Percentiles rank a stretch among this genome's conserved stretches.
phyloP scores from a whole-genome alignment of 176 grass and related monocot genomes.

The Ampelocalamus luodianensis region DNA sequence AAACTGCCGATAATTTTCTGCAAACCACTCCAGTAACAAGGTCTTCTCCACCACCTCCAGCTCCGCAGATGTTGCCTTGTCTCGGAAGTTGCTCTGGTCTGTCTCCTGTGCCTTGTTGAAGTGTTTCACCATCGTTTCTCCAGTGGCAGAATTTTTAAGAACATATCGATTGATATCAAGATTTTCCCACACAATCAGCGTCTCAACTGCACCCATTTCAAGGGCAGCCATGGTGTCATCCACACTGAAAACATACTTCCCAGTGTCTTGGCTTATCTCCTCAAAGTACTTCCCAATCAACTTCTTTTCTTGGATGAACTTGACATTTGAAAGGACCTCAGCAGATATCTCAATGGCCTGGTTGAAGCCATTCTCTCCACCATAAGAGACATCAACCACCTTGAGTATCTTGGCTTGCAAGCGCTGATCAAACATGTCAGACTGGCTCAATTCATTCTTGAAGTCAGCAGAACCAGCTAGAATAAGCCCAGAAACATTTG shows the following conservation, averaged over 20 bases:
- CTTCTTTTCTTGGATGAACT: conserved; percentile 54
- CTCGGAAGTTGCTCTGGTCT: conserved; percentile 24
- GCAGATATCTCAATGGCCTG: conserved; percentile 54
- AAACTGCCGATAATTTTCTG: conserved; percentile 33
- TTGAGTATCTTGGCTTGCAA: conserved; percentile 47
- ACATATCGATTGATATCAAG: conserved; percentile 34
- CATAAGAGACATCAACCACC: conserved; percentile 56
- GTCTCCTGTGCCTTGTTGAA: conserved; percentile 24
- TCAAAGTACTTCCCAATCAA: conserved; percentile 56
- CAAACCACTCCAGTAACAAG: conserved; percentile 42
- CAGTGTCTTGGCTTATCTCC: conserved; percentile 46
- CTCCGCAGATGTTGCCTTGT: conserved; percentile 10
- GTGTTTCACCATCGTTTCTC: conserved; percentile 5
- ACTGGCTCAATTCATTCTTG: conserved; percentile 51
- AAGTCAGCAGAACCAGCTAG: conserved; percentile 57
- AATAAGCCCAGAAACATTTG: conserved; percentile 56
- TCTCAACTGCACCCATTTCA: conserved; percentile 41
- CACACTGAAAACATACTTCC: conserved; percentile 52
- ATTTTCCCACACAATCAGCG: conserved; percentile 49
- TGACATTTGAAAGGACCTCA: conserved; percentile 49
- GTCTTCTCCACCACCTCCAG: conserved; percentile 36
- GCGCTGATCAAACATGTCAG: conserved; percentile 55
- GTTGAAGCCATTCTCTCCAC: conserved; percentile 54
- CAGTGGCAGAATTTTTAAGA: conserved; percentile 25
- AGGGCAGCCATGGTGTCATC: conserved; percentile 49